Evolutionary conservation across 257 asterid genomes (phyloP).

Genomic region (Ophiorrhiza pumila): DNA sequence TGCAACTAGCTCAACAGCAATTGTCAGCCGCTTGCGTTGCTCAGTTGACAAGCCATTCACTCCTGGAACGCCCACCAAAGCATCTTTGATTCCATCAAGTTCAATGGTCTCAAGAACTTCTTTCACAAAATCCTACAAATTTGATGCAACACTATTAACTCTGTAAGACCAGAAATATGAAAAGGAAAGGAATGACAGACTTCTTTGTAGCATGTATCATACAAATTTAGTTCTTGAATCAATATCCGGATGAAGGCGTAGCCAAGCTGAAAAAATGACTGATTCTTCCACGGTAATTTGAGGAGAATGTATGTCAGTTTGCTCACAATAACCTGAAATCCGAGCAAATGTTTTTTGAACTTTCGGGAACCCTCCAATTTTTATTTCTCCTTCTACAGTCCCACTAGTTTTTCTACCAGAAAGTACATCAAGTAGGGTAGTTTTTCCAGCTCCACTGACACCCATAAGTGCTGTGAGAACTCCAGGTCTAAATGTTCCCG

Average conservation of each 20-base stretch:
- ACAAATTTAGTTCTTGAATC: conserved; percentile 43
- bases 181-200: no score
- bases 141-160: no score
- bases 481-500: conserved; percentile 59
- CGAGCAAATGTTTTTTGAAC: conserved; percentile 52
- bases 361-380: conserved; percentile 54
- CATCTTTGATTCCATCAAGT: conserved; percentile 46
- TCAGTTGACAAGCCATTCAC: conserved; percentile 52
- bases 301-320: conserved; percentile 53
- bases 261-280: conserved; percentile 55
- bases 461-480: conserved; percentile 65
- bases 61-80: conserved; percentile 50
- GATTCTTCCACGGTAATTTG: conserved; percentile 58
- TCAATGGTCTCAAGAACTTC: conserved; percentile 59
- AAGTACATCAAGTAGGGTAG: conserved; percentile 64
- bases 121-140: conserved; percentile 46
- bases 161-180: no score
- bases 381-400: conserved; percentile 44
- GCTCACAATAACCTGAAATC: conserved; percentile 59
- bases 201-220: no score
- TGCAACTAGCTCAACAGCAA: conserved; percentile 61
- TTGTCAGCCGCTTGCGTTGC: conserved; percentile 55
- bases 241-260: conserved; percentile 45
- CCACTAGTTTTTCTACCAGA: conserved; percentile 63
- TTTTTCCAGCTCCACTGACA: conserved; percentile 64